A percentile compares a stretch with the other conserved stretches of the same genome.
These are phyloP conservation scores for Blastocystis sp. DNA, from an alignment of 352 stramenopile genomes.

Conservation along the genomic window DNA sequence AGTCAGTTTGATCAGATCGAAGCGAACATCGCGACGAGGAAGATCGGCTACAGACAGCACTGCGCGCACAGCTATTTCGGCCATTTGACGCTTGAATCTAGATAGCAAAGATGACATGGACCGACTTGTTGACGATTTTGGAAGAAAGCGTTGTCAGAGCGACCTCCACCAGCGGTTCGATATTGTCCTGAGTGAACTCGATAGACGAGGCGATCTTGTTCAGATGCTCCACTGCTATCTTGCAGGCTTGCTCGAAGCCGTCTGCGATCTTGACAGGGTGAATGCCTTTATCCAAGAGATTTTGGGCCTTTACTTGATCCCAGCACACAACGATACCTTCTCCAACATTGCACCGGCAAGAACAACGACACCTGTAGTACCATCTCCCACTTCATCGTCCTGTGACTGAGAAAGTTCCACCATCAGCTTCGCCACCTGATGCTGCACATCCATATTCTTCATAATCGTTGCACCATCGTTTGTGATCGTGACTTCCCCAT, in stretches of 20 bases:
- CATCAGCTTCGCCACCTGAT: slow-evolving; percentile 93
- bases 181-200: slow-evolving; percentile 87
- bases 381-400: slow-evolving; percentile 99
- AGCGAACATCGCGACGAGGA: slow-evolving; percentile 97
- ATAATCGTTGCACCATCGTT: slow-evolving; percentile 99
- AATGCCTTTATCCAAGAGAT: slow-evolving; percentile 89
- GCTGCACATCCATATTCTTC: slow-evolving; percentile 96
- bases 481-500: slow-evolving; percentile 98
- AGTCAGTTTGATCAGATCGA: slow-evolving; percentile 96
- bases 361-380: slow-evolving; percentile 98
- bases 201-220: slow-evolving; percentile 88
- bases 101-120: neutral
- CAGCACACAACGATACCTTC: slow-evolving; percentile 70
- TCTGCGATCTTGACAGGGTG: slow-evolving; percentile 96
- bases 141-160: slow-evolving; percentile 95
- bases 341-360: slow-evolving; percentile 91
- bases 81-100: slow-evolving; percentile 92
- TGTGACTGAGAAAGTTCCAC: slow-evolving; percentile 96
- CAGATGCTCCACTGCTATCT: slow-evolving; percentile 89
- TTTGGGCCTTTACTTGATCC: slow-evolving; percentile 70
- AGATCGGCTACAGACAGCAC: slow-evolving; percentile 95
- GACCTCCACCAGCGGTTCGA: slow-evolving; percentile 87
- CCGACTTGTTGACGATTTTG: slow-evolving; percentile 92
- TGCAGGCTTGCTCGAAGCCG: slow-evolving; percentile 93
- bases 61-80: slow-evolving; percentile 92